Conservation (phyloP, 2,329 filamentous ascomycete genomes). For the Sporothrix brasiliensis region DNA sequence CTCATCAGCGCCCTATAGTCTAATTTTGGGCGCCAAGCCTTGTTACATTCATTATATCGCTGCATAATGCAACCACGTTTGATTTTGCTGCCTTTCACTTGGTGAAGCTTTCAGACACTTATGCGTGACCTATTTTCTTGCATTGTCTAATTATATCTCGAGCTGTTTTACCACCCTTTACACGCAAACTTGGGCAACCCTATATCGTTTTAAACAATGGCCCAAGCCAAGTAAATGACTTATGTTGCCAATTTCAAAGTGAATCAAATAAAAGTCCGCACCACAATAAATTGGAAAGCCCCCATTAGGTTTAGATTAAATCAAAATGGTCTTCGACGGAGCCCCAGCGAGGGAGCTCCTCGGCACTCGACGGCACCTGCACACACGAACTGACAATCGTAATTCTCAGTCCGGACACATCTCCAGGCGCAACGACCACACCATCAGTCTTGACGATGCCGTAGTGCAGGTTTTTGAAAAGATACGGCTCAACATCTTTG, state of each 20-base stretch:
- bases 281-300: not conserved
- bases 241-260: not conserved
- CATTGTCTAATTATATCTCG: not conserved
- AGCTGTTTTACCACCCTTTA: not conserved
- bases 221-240: not conserved
- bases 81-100: not conserved
- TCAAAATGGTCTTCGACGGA: conserved; percentile 36
- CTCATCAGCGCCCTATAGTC: not conserved
- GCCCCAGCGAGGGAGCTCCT: conserved; percentile 48
- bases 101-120: not conserved
- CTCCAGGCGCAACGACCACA: conserved; percentile 37
- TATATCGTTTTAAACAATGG: too few relatives aligned
- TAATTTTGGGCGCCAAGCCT: not conserved
- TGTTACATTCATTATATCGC: not conserved
- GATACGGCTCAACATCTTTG: conserved; percentile 47
- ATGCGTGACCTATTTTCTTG: not conserved
- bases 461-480: conserved; percentile 46
- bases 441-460: conserved; percentile 42
- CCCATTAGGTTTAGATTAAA: conserved; percentile 27
- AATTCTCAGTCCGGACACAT: conserved; percentile 45
- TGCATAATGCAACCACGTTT: not conserved
- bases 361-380: conserved; percentile 41
- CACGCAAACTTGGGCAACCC: not conserved
- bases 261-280: not conserved
- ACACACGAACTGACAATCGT: conserved; percentile 47